phyloP scores from a whole-genome alignment of 495 filamentous ascomycete species.

The Neurospora cerealis region DNA sequence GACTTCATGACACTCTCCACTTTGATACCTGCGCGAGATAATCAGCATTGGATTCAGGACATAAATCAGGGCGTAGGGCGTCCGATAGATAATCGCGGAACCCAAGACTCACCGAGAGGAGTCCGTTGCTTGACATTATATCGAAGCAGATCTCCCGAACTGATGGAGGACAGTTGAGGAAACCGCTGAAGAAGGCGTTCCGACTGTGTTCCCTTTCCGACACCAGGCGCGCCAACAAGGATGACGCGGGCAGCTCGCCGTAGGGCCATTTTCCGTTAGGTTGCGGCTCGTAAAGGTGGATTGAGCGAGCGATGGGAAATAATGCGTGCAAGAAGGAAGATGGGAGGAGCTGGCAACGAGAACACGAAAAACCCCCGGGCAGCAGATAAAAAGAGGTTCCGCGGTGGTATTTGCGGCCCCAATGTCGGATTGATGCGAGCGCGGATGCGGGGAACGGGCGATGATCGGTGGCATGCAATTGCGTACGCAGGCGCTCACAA shows the following conservation, averaged over 20 bases:
- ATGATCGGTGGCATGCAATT: not conserved
- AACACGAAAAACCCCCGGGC: not conserved
- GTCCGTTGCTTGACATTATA: slow-evolving; percentile 86
- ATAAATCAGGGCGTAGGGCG: not conserved
- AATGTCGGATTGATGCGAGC: not conserved
- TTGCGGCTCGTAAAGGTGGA: not conserved
- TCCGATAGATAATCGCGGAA: not conserved
- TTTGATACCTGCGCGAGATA: slow-evolving; percentile 55
- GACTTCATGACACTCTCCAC: slow-evolving; percentile 79
- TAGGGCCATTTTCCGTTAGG: slow-evolving; percentile 42
- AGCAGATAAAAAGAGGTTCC: not conserved
- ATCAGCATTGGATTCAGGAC: not conserved
- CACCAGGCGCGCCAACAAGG: slow-evolving; percentile 84
- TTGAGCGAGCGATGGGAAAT: not conserved
- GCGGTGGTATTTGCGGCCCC: not conserved
- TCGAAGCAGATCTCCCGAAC: slow-evolving; percentile 83
- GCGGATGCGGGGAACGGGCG: not conserved
- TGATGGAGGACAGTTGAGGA: slow-evolving; percentile 81
- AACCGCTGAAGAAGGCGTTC: slow-evolving; percentile 78
- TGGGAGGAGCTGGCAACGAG: not conserved
- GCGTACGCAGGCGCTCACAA: not conserved
- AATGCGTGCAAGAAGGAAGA: not conserved
- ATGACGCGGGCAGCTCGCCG: slow-evolving; percentile 84
- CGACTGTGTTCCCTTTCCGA: slow-evolving; percentile 92
- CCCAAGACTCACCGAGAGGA: slow-evolving; percentile 55